These are phyloP conservation scores for Calycina herbarum DNA, from an alignment of 2,329 filamentous ascomycete genomes.

Conservation along the genomic window DNA sequence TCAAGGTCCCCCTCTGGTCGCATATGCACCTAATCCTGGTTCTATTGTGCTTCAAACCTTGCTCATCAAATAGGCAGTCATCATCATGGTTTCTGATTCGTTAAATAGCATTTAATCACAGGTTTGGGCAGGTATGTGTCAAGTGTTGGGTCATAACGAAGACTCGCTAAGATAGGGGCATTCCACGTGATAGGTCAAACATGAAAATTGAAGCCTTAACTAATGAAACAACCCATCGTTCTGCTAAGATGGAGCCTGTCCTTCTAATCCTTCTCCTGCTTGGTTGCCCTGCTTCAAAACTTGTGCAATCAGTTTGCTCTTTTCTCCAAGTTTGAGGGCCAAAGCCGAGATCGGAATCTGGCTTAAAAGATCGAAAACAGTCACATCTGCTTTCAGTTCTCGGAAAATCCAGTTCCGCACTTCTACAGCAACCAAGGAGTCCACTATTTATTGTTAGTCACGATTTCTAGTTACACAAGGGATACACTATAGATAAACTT, in stretches of 20 bases:
- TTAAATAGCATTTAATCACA: background rate
- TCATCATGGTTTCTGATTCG: background rate
- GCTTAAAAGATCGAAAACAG: conserved; percentile 11
- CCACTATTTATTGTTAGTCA: conserved; percentile 36
- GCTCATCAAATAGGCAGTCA: background rate
- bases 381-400: conserved; percentile 44
- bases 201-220: background rate
- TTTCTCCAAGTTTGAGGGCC: conserved; percentile 1
- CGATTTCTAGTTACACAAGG: background rate
- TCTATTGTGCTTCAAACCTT: background rate
- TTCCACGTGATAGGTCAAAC: background rate
- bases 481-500: background rate
- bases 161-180: background rate
- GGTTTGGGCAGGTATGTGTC: background rate
- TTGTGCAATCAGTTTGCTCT: too few species aligned
- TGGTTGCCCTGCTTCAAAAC: too few species aligned
- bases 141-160: background rate
- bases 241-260: too few species aligned
- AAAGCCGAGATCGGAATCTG: conserved; percentile 7
- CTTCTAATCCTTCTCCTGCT: too few species aligned
- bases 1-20: background rate
- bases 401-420: conserved; percentile 49
- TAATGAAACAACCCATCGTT: background rate
- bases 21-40: background rate
- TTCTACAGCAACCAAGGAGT: conserved; percentile 52